Percentiles rank a stretch among this genome's conserved stretches.
Conservation (phyloP, 2,329 filamentous ascomycete genomes). For the Stachybotrys elegans region DNA sequence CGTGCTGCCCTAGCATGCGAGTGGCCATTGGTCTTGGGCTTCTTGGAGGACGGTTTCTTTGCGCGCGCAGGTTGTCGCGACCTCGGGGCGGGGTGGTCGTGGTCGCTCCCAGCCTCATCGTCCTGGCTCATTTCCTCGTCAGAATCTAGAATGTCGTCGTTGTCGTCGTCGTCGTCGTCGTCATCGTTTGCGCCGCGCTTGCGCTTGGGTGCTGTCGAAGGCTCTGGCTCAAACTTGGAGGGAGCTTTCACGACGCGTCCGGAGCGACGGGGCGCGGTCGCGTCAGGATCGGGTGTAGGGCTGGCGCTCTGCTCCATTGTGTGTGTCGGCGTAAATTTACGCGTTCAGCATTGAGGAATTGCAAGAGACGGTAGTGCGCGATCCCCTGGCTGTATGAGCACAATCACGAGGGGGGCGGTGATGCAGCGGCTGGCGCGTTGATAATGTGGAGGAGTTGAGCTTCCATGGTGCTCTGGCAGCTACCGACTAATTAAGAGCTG, state of each 20-base stretch:
- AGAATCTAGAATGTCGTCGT: conserved; percentile 42
- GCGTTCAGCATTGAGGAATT: background rate
- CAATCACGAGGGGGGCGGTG: no score
- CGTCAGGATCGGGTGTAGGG: conserved; percentile 45
- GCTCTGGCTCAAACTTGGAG: conserved; percentile 53
- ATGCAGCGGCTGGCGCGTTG: no score
- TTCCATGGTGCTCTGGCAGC: no score
- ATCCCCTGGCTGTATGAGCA: no score
- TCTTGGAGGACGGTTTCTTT: conserved; percentile 57
- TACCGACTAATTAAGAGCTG: no score
- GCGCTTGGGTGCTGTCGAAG: conserved; percentile 40
- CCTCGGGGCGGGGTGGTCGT: conserved; percentile 31
- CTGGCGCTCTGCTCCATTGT: conserved; percentile 52
- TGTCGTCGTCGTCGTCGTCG: conserved; percentile 41
- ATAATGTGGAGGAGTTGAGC: no score
- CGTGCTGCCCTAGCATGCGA: conserved; percentile 31
- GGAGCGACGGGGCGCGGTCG: conserved; percentile 58
- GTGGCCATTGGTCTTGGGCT: conserved; percentile 57
- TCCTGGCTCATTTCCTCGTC: conserved; percentile 41
- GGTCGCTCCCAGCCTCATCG: conserved; percentile 42
- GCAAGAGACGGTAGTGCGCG: no score
- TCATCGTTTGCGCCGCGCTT: conserved; percentile 52
- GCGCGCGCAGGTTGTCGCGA: conserved; percentile 36
- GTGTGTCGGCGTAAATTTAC: conserved; percentile 17
- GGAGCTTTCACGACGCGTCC: conserved; percentile 61